Conservation (phyloP, 352 stramenopile species). For the Thalassiosira mediterranea region DNA sequence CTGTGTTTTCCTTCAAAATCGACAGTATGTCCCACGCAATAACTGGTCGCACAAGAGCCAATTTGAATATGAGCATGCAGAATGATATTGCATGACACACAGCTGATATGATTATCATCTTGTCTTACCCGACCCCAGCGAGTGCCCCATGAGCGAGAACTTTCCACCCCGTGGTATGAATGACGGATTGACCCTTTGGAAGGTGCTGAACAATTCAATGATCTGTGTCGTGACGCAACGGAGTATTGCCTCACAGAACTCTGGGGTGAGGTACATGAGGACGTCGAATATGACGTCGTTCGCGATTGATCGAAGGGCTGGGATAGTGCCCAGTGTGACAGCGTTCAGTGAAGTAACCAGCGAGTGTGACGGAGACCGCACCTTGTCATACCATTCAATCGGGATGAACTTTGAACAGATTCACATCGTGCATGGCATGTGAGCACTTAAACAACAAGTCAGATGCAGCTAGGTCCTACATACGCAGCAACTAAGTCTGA, state of each 20-base stretch:
- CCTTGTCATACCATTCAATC: constrained; percentile 79
- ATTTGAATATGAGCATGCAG: no score
- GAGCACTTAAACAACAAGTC: constrained; percentile 1
- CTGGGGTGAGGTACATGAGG: constrained; percentile 80
- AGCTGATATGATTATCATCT: no score
- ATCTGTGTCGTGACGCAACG: constrained; percentile 77
- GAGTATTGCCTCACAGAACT: constrained; percentile 76
- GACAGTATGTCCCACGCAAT: constrained; percentile 84
- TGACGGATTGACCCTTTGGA: constrained; percentile 63
- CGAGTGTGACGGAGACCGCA: constrained; percentile 62
- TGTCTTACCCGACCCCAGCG: constrained; percentile 52
- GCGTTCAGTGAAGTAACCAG: constrained; percentile 71
- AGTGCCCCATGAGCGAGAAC: constrained; percentile 76
- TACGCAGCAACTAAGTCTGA: no score
- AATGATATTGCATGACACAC: no score
- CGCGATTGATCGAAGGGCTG: constrained; percentile 71
- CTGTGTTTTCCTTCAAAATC: constrained; percentile 59
- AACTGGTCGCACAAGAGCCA: no score
- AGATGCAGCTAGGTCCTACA: no score
- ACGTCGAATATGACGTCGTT: constrained; percentile 85
- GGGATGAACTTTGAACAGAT: constrained; percentile 58
- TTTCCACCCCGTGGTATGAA: constrained; percentile 68
- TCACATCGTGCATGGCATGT: neutral
- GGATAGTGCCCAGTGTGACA: constrained; percentile 76
- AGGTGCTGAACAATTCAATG: constrained; percentile 54